phyloP scores from a whole-genome alignment of 2,329 filamentous ascomycete genomes.

The Monosporascus sp. region DNA sequence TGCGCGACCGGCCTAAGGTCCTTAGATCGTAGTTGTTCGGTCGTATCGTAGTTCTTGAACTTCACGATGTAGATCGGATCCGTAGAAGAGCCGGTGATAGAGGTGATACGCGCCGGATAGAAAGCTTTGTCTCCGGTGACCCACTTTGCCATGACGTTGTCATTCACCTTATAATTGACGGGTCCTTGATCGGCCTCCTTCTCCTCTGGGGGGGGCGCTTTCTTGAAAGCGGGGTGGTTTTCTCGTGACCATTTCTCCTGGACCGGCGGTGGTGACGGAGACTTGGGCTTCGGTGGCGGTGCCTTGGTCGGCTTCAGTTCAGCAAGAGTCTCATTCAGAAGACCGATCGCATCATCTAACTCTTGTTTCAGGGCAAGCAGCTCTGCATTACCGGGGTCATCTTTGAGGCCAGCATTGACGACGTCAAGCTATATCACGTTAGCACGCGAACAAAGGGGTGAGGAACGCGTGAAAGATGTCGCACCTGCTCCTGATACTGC shows the following conservation, averaged over 20 bases:
- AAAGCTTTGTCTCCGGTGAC: conserved; percentile 81
- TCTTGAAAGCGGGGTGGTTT: conserved; percentile 74
- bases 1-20: conserved; percentile 77
- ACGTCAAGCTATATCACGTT: conserved; percentile 61
- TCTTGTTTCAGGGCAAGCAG: conserved; percentile 73
- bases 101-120: conserved; percentile 89
- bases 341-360: conserved; percentile 74
- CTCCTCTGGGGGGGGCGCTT: conserved; percentile 44
- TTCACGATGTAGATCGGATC: conserved; percentile 91
- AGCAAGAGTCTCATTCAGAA: conserved; percentile 74
- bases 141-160: conserved; percentile 88
- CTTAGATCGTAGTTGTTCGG: conserved; percentile 73
- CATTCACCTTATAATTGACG: conserved; percentile 75
- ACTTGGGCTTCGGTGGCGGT: conserved; percentile 34
- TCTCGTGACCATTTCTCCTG: conserved; percentile 75
- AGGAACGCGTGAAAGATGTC: conserved; percentile 9
- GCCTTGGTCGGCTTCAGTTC: conserved; percentile 65
- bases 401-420: conserved; percentile 68
- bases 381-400: conserved; percentile 75
- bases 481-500: conserved; percentile 53
- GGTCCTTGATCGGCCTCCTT: conserved; percentile 47
- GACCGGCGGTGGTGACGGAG: conserved; percentile 44
- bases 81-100: conserved; percentile 85
- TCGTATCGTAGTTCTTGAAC: conserved; percentile 86
- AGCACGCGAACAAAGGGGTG: background rate